Conservation (phyloP, 139 green algal genomes). For the Eudorina sp. region DNA sequence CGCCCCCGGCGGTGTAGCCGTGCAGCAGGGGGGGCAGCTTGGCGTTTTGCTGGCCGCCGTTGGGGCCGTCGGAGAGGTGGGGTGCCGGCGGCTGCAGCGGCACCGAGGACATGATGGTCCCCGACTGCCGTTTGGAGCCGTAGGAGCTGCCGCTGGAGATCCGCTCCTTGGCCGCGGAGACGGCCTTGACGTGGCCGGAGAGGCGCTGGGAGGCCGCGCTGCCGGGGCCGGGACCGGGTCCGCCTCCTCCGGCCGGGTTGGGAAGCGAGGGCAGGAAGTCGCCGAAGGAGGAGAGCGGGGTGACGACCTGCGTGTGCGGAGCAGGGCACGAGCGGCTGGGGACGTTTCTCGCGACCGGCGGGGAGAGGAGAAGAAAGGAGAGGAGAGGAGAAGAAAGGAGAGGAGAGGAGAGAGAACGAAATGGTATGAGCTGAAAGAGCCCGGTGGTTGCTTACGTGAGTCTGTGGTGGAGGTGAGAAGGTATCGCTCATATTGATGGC, state of each 20-base stretch:
- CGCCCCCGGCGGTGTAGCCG: neutral
- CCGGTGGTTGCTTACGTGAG: neutral
- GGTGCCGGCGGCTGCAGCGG: neutral
- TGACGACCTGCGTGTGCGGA: neutral
- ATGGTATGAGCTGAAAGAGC: too few species aligned
- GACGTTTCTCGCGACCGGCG: too few species aligned
- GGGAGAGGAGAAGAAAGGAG: too few species aligned
- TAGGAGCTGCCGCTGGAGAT: neutral
- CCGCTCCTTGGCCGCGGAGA: neutral
- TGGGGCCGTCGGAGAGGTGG: neutral
- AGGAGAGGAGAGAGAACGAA: too few species aligned
- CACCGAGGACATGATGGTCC: neutral
- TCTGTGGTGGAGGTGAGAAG: neutral
- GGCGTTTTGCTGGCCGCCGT: neutral
- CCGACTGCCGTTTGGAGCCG: neutral
- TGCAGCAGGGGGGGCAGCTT: constrained; percentile 28
- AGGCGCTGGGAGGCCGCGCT: neutral
- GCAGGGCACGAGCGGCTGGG: too few species aligned
- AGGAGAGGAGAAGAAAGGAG: too few species aligned
- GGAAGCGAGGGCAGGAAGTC: neutral
- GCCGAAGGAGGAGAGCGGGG: neutral
- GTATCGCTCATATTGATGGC: constrained; percentile 17
- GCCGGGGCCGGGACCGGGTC: neutral
- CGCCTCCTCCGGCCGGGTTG: neutral
- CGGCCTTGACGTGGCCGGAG: neutral